Evolutionary conservation across 768 basidiomycete species (phyloP), one percentile per base, ranked within the genome.

Genomic region (Suillus variegatus): DNA sequence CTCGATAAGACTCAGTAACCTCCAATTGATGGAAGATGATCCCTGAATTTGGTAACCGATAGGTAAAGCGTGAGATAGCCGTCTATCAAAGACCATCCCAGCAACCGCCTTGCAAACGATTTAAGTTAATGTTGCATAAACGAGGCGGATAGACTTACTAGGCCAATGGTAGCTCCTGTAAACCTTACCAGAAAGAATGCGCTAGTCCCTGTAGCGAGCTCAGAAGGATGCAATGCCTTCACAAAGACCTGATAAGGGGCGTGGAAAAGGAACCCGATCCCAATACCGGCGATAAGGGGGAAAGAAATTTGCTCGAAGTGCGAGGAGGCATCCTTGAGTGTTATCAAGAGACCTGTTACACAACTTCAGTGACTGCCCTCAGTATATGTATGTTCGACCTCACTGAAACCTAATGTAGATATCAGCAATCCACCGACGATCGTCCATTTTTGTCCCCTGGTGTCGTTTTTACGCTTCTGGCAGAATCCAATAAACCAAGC

Each of bases 121-220:
- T 25, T 64, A 60, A 60, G n/a, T 61, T 36, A 22, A 35, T 22
- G 61, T n/a, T 35, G 40, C 60, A 63, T 60, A 57, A 55, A 68
- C 28, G 47, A 61, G 16, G 18, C 18, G 3, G 47, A 36, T 20
- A 65, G 68, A 67, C 74, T 88, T 75, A 92, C 93, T 79, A 95
- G 76, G 66, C 93, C 93, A 46, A 90, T 81, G 3, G 93, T 93
- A 40, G 93, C 91, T 10, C 93, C 93, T 44, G 92, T 94, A 77
- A 94, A 94, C 52, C 93, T 85, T 54, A 93, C 91, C 63, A 94
- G 82, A 77, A 95, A 94, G 76, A 94, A 95, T 13, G 92, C 92
- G 72, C 92, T 90, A 12, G 93, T 95, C 38, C 91, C 90, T 25
- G 87, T 84, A 4, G 93, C 92, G 61, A 93, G 75, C 68, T 93